Evolutionary conservation across 2,329 filamentous ascomycete species (phyloP).

Genomic region (Diplodia intermedia): DNA sequence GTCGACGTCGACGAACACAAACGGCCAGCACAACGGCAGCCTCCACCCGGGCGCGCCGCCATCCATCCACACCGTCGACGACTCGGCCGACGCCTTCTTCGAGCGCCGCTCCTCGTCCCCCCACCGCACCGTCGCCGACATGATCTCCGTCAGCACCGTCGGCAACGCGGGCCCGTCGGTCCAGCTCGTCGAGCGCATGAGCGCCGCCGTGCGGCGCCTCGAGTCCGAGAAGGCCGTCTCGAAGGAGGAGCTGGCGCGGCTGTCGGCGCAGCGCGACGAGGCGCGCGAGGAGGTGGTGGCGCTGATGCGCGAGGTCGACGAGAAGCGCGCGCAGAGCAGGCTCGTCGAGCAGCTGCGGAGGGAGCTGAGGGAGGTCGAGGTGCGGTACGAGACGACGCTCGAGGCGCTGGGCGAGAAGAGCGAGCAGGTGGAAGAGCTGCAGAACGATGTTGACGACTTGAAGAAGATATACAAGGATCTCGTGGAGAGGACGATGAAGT

Average conservation of each 20-base stretch:
- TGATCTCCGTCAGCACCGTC: slow-evolving; percentile 87
- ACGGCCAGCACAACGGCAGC: slow-evolving; percentile 33
- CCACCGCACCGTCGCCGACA: slow-evolving; percentile 71
- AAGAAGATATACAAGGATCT: slow-evolving; percentile 96
- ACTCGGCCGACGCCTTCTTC: slow-evolving; percentile 57
- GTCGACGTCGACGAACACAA: slow-evolving; percentile 46
- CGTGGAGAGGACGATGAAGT: slow-evolving; percentile 82
- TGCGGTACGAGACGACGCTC: slow-evolving; percentile 86
- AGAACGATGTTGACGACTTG: slow-evolving; percentile 86
- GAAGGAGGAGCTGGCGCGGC: slow-evolving; percentile 82
- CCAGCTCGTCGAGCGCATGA: slow-evolving; percentile 95
- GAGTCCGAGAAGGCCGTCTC: slow-evolving; percentile 90
- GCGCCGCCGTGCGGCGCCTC: slow-evolving; percentile 84
- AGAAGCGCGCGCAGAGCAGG: slow-evolving; percentile 65
- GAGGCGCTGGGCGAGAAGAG: slow-evolving; percentile 98
- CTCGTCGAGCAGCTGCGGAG: slow-evolving; percentile 70
- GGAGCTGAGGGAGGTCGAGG: slow-evolving; percentile 72
- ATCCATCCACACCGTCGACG: slow-evolving; percentile 53
- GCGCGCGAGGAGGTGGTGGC: slow-evolving; percentile 88
- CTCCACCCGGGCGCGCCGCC: slow-evolving; percentile 50
- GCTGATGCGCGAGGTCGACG: slow-evolving; percentile 86
- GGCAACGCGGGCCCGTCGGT: slow-evolving; percentile 85
- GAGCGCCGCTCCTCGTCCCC: slow-evolving; percentile 66
- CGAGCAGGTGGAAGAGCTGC: slow-evolving; percentile 89
- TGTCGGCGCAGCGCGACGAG: slow-evolving; percentile 87